phyloP scores from a whole-genome alignment of 108 stramenopile genomes.

The Craspedostauros australis region DNA sequence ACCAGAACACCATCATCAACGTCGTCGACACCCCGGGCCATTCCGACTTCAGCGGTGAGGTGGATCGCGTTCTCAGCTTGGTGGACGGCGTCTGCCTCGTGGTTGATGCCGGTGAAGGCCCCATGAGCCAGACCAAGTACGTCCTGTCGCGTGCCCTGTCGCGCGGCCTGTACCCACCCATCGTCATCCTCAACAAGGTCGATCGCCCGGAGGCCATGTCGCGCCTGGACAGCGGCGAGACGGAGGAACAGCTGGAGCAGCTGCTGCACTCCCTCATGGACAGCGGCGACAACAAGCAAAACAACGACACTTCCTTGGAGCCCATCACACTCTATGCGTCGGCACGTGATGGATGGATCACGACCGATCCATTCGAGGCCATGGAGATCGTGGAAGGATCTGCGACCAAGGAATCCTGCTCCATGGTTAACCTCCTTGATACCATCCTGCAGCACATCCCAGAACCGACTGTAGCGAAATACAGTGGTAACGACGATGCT shows the following conservation, averaged over 20 bases:
- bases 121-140: slow-evolving; percentile 96
- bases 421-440: slow-evolving; percentile 84
- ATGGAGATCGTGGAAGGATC: slow-evolving; percentile 38
- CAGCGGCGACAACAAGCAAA: slow-evolving; percentile 81
- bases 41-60: slow-evolving; percentile 95
- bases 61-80: slow-evolving; percentile 86
- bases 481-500: slow-evolving; percentile 10
- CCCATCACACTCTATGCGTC: slow-evolving; percentile 89
- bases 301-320: slow-evolving; percentile 88
- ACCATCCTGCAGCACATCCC: slow-evolving; percentile 70
- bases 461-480: slow-evolving; percentile 56
- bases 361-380: slow-evolving; percentile 40
- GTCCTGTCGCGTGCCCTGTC: slow-evolving; percentile 88
- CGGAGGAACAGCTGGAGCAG: slow-evolving; percentile 78
- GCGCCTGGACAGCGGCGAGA: slow-evolving; percentile 80
- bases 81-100: slow-evolving; percentile 91
- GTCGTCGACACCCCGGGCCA: slow-evolving; percentile 93
- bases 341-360: slow-evolving; percentile 88
- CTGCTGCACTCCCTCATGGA: too few relatives aligned
- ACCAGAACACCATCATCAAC: slow-evolving; percentile 52
- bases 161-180: slow-evolving; percentile 77
- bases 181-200: slow-evolving; percentile 98
- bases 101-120: slow-evolving; percentile 87
- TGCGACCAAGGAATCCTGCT: slow-evolving; percentile 10
- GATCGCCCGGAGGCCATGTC: slow-evolving; percentile 78